These are phyloP conservation scores for Cutaneotrichosporon sp. DNA, from an alignment of 1,284 basidiomycete species.

Conservation along the genomic window DNA sequence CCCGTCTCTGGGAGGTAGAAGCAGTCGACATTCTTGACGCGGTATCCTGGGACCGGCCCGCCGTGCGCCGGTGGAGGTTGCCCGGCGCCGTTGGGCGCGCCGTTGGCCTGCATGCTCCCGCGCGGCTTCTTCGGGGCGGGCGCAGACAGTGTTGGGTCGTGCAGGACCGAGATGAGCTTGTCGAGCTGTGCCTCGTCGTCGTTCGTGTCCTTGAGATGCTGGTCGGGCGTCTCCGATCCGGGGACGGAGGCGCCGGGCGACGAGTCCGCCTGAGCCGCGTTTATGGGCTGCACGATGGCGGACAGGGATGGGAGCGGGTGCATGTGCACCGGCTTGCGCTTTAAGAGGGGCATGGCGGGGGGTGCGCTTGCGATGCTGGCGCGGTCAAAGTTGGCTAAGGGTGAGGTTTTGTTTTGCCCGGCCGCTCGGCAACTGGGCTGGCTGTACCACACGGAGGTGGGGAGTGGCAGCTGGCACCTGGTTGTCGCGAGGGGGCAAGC, in stretches of 20 bases:
- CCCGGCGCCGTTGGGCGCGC: conserved; percentile 10
- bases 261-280: conserved; percentile 3
- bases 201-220: conserved; percentile 38
- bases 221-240: conserved; percentile 11
- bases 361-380: conserved; percentile 3
- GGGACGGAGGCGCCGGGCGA: conserved; percentile 1
- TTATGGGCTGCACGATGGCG: conserved; percentile 23
- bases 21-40: conserved; percentile 60
- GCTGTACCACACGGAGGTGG: background rate
- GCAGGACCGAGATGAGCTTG: conserved; percentile 33
- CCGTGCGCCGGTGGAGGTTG: background rate
- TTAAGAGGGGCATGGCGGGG: conserved; percentile 75
- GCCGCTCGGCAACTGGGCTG: background rate
- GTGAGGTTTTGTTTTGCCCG: conserved; percentile 9
- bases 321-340: conserved; percentile 86
- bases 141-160: conserved; percentile 16
- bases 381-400: background rate
- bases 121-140: conserved; percentile 7
- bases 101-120: conserved; percentile 17
- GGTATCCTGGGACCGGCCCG: conserved; percentile 9
- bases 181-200: conserved; percentile 49
- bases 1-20: conserved; percentile 89
- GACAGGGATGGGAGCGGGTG: conserved; percentile 55
- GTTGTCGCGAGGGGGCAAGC: background rate
- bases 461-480: background rate